Evolutionary conservation across 164 flowering plant genomes (phyloP).

Genomic region (Protea cynaroides): DNA sequence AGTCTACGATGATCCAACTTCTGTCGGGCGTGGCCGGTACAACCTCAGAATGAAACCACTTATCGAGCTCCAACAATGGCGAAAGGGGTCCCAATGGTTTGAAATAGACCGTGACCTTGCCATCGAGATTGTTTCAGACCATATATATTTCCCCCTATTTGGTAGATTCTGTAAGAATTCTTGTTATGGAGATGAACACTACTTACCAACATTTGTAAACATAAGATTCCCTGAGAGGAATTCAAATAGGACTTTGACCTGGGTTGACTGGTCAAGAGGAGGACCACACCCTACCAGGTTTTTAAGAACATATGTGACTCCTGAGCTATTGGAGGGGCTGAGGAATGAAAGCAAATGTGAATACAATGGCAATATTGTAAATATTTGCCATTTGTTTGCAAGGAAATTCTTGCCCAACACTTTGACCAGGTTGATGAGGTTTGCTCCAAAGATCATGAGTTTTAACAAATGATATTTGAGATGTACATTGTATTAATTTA

Average conservation of each 20-base stretch:
- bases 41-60: slow-evolving; percentile 3
- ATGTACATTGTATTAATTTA: no score
- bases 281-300: slow-evolving; percentile 57
- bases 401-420: slow-evolving; percentile 59
- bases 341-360: slow-evolving; percentile 34
- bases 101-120: slow-evolving; percentile 52
- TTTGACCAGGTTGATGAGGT: slow-evolving; percentile 47
- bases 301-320: slow-evolving; percentile 39
- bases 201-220: slow-evolving; percentile 58
- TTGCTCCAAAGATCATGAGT: slow-evolving; percentile 52
- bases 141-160: slow-evolving; percentile 36
- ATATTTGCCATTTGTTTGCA: slow-evolving; percentile 64
- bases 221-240: slow-evolving; percentile 29
- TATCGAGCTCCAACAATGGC: slow-evolving; percentile 41
- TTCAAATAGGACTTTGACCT: slow-evolving; percentile 53
- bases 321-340: slow-evolving; percentile 44
- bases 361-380: slow-evolving; percentile 37
- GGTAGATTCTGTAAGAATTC: slow-evolving; percentile 30
- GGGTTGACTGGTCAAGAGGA: slow-evolving; percentile 69
- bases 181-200: slow-evolving; percentile 66
- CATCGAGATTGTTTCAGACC: slow-evolving; percentile 41
- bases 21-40: no score
- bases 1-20: no score
- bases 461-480: slow-evolving; percentile 16
- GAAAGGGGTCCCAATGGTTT: slow-evolving; percentile 82